Base-by-base conservation (phyloP, 2,329 filamentous ascomycete species). In the Beauveria sp. region DNA sequence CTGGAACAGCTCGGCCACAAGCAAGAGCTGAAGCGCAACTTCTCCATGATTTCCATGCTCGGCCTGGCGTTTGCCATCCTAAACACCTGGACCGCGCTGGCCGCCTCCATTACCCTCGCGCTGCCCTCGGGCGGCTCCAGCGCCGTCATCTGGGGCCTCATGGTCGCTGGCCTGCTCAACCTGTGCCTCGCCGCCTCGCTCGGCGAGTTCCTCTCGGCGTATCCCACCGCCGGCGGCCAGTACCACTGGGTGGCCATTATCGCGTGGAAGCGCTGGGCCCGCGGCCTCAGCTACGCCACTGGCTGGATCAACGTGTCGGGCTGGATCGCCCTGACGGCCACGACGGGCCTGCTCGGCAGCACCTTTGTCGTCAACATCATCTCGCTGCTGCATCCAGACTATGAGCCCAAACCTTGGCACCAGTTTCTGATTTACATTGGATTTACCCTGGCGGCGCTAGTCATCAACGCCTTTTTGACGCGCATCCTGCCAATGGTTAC, bases 281-380 rank as follows among this genome's bases (percentile, higher is more conserved):
- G 85, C 0, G 75, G 84, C 34, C 79, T 90, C 12, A 87, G 85
- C 52, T 91, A 87, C 77, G 81, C 86, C 52, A 90, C 87, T 0
- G 88, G 88, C 30, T 91, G 87, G 87, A 89, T 86, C 71, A 88
- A 86, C 67, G 82, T 86, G 43, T 85, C 85, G n/a, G 87, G 86
- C 18, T 90, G 87, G 86, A 85, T 89, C 38, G 83, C 84, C 10
- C 73, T 91, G 58, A 86, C 84, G 5, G 87, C 88, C 8, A 88
- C 86, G 0, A 87, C 84, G 18, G 86, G 86, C 1, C 77, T 90
- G 24, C 78, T 91, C 5, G 86, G 85, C 14, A 87, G 84, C 66
- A 81, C 86, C 64, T 81, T 91, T 64, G 81, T 91, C 55, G 70
- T 88, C 28, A 85, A 86, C 60, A 79, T 88, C 49, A 85, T 90